Percentiles rank a stretch among this genome's conserved stretches.
phyloP scores from a whole-genome alignment of 208 protist species.

The Tetramitus jugosus region DNA sequence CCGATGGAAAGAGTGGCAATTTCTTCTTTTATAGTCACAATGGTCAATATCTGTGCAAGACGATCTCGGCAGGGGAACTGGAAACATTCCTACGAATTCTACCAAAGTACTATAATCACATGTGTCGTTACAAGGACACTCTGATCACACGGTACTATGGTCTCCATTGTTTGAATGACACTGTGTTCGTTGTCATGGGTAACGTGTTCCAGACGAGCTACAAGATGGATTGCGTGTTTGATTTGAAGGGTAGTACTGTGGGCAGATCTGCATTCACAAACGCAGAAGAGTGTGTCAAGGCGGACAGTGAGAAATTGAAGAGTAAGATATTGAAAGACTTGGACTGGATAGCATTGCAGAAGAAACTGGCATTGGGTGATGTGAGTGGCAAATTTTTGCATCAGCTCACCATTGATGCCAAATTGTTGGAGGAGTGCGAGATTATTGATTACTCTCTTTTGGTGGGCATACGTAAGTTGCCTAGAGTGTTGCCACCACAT shows the following conservation, averaged over 20 bases:
- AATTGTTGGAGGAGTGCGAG: neutral
- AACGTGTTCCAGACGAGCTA: neutral
- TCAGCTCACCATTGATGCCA: neutral
- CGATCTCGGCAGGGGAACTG: neutral
- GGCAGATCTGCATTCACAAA: neutral
- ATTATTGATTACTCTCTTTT: conserved; percentile 8
- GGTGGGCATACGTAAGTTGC: neutral
- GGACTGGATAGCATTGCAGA: neutral
- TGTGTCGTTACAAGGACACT: neutral
- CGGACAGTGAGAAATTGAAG: too few relatives aligned
- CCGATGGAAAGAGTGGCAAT: conserved; percentile 3
- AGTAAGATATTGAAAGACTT: conserved; percentile 14
- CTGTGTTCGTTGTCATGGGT: neutral
- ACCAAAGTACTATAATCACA: neutral
- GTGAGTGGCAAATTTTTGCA: neutral
- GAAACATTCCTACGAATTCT: neutral
- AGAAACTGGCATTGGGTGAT: neutral
- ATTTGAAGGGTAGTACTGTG: neutral
- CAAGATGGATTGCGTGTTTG: neutral
- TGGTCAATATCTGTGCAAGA: neutral
- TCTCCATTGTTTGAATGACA: neutral
- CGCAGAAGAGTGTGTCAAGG: too few relatives aligned
- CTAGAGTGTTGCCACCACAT: neutral
- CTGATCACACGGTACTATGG: neutral
- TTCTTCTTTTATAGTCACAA: conserved; percentile 17